phyloP scores from a whole-genome alignment of 2,329 filamentous ascomycete genomes.

The Botrytis elliptica region DNA sequence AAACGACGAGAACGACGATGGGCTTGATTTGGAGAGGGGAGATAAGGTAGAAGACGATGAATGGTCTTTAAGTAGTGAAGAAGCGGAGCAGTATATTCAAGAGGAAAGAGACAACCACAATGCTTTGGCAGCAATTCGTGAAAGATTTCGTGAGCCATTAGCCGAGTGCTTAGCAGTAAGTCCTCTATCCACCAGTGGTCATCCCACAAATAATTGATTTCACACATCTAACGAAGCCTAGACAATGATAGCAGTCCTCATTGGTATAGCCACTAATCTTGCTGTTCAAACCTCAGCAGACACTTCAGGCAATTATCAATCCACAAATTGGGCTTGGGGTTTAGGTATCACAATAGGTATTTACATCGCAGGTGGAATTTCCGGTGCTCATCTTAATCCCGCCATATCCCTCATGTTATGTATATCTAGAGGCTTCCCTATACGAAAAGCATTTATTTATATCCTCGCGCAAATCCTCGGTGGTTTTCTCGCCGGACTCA shows the following conservation, averaged over 20 bases:
- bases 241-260: slow-evolving; percentile 35
- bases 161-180: slow-evolving; percentile 49
- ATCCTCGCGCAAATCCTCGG: slow-evolving; percentile 52
- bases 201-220: background rate
- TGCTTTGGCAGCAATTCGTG: slow-evolving; percentile 47
- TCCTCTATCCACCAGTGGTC: background rate
- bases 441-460: slow-evolving; percentile 50
- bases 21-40: slow-evolving; percentile 15
- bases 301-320: slow-evolving; percentile 44
- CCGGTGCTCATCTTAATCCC: slow-evolving; percentile 48
- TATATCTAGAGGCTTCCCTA: slow-evolving; percentile 53
- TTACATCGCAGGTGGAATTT: slow-evolving; percentile 49
- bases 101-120: slow-evolving; percentile 16
- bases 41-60: slow-evolving; percentile 18
- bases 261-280: slow-evolving; percentile 50
- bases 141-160: slow-evolving; percentile 50
- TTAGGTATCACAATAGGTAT: slow-evolving; percentile 53
- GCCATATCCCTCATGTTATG: slow-evolving; percentile 46
- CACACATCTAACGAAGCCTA: background rate
- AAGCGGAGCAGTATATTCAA: slow-evolving; percentile 25
- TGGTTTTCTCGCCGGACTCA: slow-evolving; percentile 49
- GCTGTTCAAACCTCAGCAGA: slow-evolving; percentile 39
- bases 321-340: slow-evolving; percentile 51
- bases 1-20: background rate
- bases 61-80: slow-evolving; percentile 25